Conservation (phyloP, 208 protist species). For the Borovskyia barvae region DNA sequence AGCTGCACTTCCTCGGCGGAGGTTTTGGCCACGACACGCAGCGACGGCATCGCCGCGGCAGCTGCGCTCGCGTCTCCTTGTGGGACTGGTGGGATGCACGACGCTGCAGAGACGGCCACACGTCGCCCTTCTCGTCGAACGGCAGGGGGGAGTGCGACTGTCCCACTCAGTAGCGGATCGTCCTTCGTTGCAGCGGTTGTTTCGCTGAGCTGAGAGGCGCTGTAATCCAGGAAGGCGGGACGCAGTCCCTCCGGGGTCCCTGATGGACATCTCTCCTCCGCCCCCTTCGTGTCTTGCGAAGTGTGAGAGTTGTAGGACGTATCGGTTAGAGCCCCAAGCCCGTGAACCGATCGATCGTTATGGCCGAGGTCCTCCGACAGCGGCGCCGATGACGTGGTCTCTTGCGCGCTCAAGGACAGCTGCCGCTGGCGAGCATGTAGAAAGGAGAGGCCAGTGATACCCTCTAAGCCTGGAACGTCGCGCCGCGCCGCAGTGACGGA, state of each 20-base stretch:
- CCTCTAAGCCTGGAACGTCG: conserved; percentile 11
- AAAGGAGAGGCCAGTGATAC: conserved; percentile 23
- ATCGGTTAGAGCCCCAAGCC: conserved; percentile 10
- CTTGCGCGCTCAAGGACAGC: conserved; percentile 4
- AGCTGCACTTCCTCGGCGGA: conserved; percentile 48
- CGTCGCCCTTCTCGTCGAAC: conserved; percentile 43
- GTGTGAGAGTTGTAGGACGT: conserved; percentile 22
- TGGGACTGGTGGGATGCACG: conserved; percentile 13
- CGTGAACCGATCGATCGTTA: conserved; percentile 6
- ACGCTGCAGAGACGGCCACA: conserved; percentile 61
- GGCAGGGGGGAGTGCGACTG: conserved; percentile 14
- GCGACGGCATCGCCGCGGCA: conserved; percentile 50
- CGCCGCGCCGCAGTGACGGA: conserved; percentile 13
- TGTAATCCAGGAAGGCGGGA: conserved; percentile 12
- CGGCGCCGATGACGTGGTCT: conserved; percentile 19
- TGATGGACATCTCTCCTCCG: neutral
- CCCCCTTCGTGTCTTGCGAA: conserved; percentile 1
- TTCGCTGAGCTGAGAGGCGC: conserved; percentile 11
- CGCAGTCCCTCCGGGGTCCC: neutral
- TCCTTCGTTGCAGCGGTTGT: conserved; percentile 10
- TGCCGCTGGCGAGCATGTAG: conserved; percentile 11
- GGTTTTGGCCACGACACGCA: conserved; percentile 34
- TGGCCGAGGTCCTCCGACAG: conserved; percentile 8
- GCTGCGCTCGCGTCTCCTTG: conserved; percentile 7
- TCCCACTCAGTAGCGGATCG: conserved; percentile 18